Conservation (phyloP, 805 yeast species). For the Schizosaccharomyces cryophilus region DNA sequence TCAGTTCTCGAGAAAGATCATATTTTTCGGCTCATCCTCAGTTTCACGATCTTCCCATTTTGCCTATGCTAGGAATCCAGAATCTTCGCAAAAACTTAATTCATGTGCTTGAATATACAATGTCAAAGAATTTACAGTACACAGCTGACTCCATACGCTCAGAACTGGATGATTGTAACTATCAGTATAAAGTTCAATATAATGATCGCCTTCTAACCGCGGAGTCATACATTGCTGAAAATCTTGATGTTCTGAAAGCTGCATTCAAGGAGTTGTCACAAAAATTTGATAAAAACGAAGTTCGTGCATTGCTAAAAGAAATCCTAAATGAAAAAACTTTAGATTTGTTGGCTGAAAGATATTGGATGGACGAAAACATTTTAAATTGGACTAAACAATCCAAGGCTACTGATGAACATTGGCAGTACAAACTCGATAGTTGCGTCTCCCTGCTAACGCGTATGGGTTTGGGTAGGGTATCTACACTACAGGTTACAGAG, state of each 20-base stretch:
- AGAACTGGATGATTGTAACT: slow-evolving; percentile 80
- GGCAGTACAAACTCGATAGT: slow-evolving; percentile 72
- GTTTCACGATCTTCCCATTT: slow-evolving; percentile 14
- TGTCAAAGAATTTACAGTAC: slow-evolving; percentile 73
- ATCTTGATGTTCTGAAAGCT: slow-evolving; percentile 63
- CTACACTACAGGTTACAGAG: slow-evolving; percentile 62
- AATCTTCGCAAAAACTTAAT: slow-evolving; percentile 56
- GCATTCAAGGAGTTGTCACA: slow-evolving; percentile 71
- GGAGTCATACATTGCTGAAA: slow-evolving; percentile 76
- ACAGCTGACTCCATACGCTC: slow-evolving; percentile 65
- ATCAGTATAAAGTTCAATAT: slow-evolving; percentile 84
- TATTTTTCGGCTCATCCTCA: slow-evolving; percentile 43
- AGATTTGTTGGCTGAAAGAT: slow-evolving; percentile 66
- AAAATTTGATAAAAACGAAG: slow-evolving; percentile 58
- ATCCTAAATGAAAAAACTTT: slow-evolving; percentile 75
- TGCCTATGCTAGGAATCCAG: slow-evolving; percentile 37
- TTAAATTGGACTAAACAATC: slow-evolving; percentile 34
- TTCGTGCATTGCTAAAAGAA: slow-evolving; percentile 51
- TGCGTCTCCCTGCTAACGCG: slow-evolving; percentile 69
- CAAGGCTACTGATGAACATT: slow-evolving; percentile 38
- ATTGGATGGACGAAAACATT: slow-evolving; percentile 34
- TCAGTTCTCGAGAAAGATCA: slow-evolving; percentile 22
- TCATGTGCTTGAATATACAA: slow-evolving; percentile 65
- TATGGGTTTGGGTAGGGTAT: slow-evolving; percentile 74
- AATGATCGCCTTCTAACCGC: slow-evolving; percentile 88